These are phyloP conservation scores for Clitopilus passeckerianus DNA, from an alignment of 768 basidiomycete genomes.

Conservation along the genomic window DNA sequence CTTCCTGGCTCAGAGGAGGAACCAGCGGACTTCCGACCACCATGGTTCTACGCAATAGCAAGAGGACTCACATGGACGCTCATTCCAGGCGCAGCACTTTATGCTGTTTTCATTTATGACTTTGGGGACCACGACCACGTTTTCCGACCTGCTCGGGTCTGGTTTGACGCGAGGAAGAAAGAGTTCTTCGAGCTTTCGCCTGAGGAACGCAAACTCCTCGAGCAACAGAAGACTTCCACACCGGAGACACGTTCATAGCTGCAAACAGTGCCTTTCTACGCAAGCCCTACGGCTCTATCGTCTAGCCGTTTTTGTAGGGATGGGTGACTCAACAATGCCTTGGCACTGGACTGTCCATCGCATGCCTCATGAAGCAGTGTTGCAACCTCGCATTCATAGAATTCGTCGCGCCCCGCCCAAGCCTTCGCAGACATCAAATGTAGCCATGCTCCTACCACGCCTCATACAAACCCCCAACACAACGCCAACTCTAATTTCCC, in stretches of 20 bases:
- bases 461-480: no score
- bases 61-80: slow-evolving; percentile 47
- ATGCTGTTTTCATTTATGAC: slow-evolving; percentile 59
- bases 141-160: slow-evolving; percentile 62
- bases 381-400: no score
- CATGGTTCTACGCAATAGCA: slow-evolving; percentile 54
- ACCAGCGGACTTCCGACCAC: slow-evolving; percentile 45
- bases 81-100: slow-evolving; percentile 52
- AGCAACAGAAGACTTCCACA: not conserved
- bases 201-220: slow-evolving; percentile 37
- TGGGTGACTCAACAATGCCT: not conserved
- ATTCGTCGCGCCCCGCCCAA: no score
- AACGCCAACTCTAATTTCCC: no score
- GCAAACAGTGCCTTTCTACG: not conserved
- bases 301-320: not conserved
- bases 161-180: slow-evolving; percentile 44
- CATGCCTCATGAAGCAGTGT: no score
- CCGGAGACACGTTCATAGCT: not conserved
- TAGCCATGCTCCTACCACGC: no score
- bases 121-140: slow-evolving; percentile 71
- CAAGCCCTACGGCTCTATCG: not conserved
- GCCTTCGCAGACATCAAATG: no score
- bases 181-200: slow-evolving; percentile 56
- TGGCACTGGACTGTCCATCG: no score
- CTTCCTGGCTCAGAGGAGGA: not conserved